Evolutionary conservation across 768 basidiomycete species (phyloP).

Genomic region (Boletus reticuloceps): DNA sequence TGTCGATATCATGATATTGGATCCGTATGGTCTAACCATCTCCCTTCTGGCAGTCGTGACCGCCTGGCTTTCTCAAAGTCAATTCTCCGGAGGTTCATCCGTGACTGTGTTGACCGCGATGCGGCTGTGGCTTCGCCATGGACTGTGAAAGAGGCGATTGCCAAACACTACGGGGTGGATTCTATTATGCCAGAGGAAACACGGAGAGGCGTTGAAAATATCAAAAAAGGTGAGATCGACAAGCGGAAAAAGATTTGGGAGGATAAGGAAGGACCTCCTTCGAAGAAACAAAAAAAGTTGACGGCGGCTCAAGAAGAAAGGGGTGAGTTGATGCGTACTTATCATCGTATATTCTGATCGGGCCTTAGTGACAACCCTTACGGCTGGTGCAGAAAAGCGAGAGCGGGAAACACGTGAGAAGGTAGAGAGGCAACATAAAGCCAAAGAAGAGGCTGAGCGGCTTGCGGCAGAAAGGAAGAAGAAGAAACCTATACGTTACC

Average conservation of each 20-base stretch:
- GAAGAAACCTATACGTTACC: conserved; percentile 88
- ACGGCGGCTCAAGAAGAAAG: conserved; percentile 72
- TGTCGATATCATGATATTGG: conserved; percentile 20
- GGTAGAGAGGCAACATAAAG: conserved; percentile 59
- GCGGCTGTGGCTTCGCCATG: conserved; percentile 92
- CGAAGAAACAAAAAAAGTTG: conserved; percentile 80
- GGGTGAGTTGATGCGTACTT: conserved; percentile 40
- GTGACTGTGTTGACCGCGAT: conserved; percentile 93
- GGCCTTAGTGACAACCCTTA: conserved; percentile 27
- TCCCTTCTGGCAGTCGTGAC: conserved; percentile 65
- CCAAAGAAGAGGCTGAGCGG: conserved; percentile 69
- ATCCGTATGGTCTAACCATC: conserved; percentile 1
- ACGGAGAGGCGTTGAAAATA: conserved; percentile 69
- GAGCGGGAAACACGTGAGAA: conserved; percentile 72
- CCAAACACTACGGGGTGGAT: conserved; percentile 80
- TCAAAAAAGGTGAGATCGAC: conserved; percentile 87
- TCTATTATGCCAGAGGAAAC: conserved; percentile 85
- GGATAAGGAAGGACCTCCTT: conserved; percentile 79
- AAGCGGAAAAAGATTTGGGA: conserved; percentile 92
- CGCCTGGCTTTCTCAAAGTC: conserved; percentile 95
- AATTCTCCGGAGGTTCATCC: conserved; percentile 92
- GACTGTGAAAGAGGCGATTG: conserved; percentile 87
- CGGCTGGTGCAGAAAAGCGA: conserved; percentile 52
- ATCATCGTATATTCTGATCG: conserved; percentile 8
- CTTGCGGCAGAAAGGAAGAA: conserved; percentile 79